phyloP scores from a whole-genome alignment of 1,139 yeast genomes.

The Yamadazyma spencermartinsiae region DNA sequence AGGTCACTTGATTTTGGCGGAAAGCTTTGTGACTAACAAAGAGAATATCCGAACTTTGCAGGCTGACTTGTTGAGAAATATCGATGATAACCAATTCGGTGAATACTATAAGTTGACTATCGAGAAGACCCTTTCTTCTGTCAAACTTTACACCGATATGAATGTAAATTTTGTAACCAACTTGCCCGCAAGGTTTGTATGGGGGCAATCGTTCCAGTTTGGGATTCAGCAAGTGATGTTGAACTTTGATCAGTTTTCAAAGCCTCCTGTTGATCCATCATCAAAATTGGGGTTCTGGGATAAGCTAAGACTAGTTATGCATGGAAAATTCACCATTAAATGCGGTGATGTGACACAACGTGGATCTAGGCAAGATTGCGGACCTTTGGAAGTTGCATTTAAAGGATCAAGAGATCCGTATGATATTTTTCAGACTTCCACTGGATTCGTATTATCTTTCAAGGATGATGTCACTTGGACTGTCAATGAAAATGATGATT shows the following conservation, averaged over 20 bases:
- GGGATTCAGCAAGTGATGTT: constrained; percentile 81
- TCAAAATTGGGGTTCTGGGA: constrained; percentile 61
- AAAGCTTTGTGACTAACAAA: constrained; percentile 36
- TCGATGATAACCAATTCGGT: constrained; percentile 39
- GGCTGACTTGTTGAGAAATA: constrained; percentile 49
- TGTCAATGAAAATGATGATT: constrained; percentile 41
- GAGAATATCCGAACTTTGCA: constrained; percentile 59
- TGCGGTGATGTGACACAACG: constrained; percentile 8
- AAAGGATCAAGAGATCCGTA: constrained; percentile 51
- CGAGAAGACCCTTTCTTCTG: constrained; percentile 75
- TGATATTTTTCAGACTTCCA: constrained; percentile 35
- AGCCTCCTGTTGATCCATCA: constrained; percentile 72
- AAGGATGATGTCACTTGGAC: constrained; percentile 40
- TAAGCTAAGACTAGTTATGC: constrained; percentile 49
- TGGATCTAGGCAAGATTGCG: constrained; percentile 22
- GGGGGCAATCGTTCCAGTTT: constrained; percentile 87
- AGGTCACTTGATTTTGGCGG: constrained; percentile 53
- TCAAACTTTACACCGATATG: constrained; percentile 69
- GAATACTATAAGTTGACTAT: constrained; percentile 59
- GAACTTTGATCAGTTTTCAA: constrained; percentile 80
- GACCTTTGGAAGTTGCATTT: constrained; percentile 52
- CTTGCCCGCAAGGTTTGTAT: constrained; percentile 67
- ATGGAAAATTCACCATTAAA: constrained; percentile 42
- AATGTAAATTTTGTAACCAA: constrained; percentile 55
- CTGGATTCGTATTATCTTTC: constrained; percentile 45